Base-by-base conservation (phyloP, 805 yeast genomes). In the Pichia kluyveri region DNA sequence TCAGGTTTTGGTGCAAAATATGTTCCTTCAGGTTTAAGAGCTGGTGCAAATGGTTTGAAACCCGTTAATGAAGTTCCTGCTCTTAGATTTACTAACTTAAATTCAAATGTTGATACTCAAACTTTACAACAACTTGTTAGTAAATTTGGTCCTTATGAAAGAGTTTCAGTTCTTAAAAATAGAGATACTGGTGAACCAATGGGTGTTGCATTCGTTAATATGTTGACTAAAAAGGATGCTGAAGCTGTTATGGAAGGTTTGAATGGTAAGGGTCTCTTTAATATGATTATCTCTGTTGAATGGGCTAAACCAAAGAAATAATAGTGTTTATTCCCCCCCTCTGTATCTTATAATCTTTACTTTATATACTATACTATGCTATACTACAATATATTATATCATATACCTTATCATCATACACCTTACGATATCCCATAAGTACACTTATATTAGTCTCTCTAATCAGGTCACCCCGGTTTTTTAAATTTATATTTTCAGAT, bases 201-300 rank as follows among this genome's bases (percentile, higher is more conserved):
- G 71, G 99, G 99, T 62, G 81, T 91, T 68, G 98, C 98, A 7
- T 93, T 87, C 68, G 95, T 90, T 55, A 83, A 91, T 51, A 86
- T 86, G 66, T 78, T 75, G 51, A 75, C 81, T 48, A 80, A 80
- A 61, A 66, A 68, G 49, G 71, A 70, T 56, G 99, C 98, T 41
- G 82, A 85, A 68, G 67, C 65, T 55, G 98, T 96, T 45, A 72
- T 84, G 69, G 81, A 84, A 53, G 64, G 65, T 53, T 76, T 89
- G 68, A 76, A 93, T 66, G 96, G 97, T 61, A 84, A 80, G 73
- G 96, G 97, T 76, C 85, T 84, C 77, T 86, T 84, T 77, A 85
- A 83, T 61, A 75, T 91, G 78, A 89, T 91, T 64, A 73, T 85
- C 68, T 75, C 71, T 56, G 76, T 78, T 53, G 83, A 77, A 54